phyloP scores from a whole-genome alignment of 1,284 basidiomycete genomes.

The Pisolithus thermaeus region DNA sequence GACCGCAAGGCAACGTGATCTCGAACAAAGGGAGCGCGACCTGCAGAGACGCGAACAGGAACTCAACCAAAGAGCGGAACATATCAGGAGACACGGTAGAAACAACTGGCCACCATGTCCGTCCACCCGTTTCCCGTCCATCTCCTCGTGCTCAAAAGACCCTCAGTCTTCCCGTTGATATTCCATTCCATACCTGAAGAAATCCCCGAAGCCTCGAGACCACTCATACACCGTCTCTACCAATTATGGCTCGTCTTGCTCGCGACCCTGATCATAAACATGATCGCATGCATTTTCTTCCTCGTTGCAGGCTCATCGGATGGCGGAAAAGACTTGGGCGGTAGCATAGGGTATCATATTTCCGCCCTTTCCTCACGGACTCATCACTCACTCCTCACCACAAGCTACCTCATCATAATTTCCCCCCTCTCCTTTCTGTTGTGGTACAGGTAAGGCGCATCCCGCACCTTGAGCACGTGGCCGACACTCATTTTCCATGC shows the following conservation, averaged over 20 bases:
- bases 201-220: constrained; percentile 77
- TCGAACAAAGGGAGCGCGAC: constrained; percentile 72
- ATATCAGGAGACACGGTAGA: constrained; percentile 73
- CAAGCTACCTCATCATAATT: constrained; percentile 83
- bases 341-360: constrained; percentile 61
- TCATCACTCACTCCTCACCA: constrained; percentile 15
- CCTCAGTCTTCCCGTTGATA: constrained; percentile 84
- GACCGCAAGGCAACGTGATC: constrained; percentile 39
- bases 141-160: constrained; percentile 16
- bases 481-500: constrained; percentile 12
- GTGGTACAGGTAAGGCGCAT: constrained; percentile 72
- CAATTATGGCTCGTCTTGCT: constrained; percentile 83
- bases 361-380: constrained; percentile 18
- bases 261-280: constrained; percentile 80
- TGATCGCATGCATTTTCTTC: constrained; percentile 86
- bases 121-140: constrained; percentile 25
- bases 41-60: constrained; percentile 75
- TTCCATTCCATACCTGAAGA: constrained; percentile 90
- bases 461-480: background rate
- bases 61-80: constrained; percentile 59
- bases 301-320: constrained; percentile 71
- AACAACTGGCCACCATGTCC: constrained; percentile 88
- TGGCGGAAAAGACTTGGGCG: constrained; percentile 77
- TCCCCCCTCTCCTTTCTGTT: constrained; percentile 77
- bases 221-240: constrained; percentile 80